A percentile compares a stretch with the other conserved stretches of the same genome.
These are phyloP conservation scores for Pichia gijzeniarum DNA, from an alignment of 805 yeast species.

Conservation along the genomic window DNA sequence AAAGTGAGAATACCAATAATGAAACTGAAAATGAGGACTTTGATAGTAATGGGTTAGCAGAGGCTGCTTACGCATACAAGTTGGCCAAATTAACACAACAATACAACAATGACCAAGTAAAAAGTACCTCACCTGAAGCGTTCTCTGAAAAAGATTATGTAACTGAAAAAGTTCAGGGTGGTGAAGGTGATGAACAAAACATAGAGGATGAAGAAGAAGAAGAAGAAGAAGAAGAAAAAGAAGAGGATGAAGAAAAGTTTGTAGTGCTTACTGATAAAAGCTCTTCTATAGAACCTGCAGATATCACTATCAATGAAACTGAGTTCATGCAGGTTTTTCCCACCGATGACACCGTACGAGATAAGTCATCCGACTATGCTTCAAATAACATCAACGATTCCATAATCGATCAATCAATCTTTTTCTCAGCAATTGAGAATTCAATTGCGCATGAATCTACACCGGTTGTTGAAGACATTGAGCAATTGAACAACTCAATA, in stretches of 20 bases:
- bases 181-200: slow-evolving; percentile 5
- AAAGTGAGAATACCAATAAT: slow-evolving; percentile 11
- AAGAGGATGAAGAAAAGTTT: not conserved
- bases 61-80: not conserved
- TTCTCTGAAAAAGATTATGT: slow-evolving; percentile 8
- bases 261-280: not conserved
- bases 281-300: not conserved
- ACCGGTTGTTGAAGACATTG: not conserved
- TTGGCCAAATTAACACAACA: slow-evolving; percentile 9
- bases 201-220: slow-evolving; percentile 1
- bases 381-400: not conserved
- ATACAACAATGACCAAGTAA: not conserved
- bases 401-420: not conserved
- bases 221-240: not conserved
- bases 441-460: slow-evolving; percentile 4
- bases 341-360: not conserved
- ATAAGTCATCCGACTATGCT: not conserved
- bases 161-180: slow-evolving; percentile 11
- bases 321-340: not conserved
- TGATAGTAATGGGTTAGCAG: not conserved
- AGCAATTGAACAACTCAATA: too few relatives aligned
- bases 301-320: not conserved
- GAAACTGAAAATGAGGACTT: not conserved
- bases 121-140: not conserved
- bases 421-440: slow-evolving; percentile 5